A percentile compares a stretch with the other conserved stretches of the same genome.
phyloP scores from a whole-genome alignment of 306 rosid genomes.

The Malus asiatica region DNA sequence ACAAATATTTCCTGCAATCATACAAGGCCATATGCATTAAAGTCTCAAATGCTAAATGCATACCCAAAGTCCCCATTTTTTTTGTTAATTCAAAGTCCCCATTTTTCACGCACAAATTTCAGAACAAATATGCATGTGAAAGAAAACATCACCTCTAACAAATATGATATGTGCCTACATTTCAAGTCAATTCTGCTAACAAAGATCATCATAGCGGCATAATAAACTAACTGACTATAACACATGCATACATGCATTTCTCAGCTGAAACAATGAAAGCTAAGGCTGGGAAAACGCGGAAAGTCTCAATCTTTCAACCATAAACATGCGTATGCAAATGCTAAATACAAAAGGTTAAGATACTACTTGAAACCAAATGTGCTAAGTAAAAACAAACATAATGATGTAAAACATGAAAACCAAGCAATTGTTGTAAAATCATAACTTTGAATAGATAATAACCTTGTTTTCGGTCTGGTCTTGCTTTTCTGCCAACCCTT shows the following conservation, averaged over 20 bases:
- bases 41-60: neutral
- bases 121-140: neutral
- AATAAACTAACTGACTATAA: neutral
- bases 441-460: neutral
- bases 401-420: neutral
- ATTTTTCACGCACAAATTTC: neutral
- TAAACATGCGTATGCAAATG: neutral
- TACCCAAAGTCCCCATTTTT: neutral
- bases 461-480: conserved; percentile 79
- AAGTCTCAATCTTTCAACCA: neutral
- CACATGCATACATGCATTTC: too few species aligned
- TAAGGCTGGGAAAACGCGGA: too few species aligned
- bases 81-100: neutral
- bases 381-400: neutral
- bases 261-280: neutral
- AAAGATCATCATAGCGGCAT: neutral
- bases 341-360: neutral
- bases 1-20: neutral
- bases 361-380: neutral
- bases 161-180: neutral
- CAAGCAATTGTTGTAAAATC: too few species aligned
- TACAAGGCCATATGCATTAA: neutral
- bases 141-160: neutral
- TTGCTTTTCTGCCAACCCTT: too few species aligned
- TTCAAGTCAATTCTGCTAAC: neutral